Base-by-base conservation (phyloP, 1,284 basidiomycete species). In the Golubevia sp. region DNA sequence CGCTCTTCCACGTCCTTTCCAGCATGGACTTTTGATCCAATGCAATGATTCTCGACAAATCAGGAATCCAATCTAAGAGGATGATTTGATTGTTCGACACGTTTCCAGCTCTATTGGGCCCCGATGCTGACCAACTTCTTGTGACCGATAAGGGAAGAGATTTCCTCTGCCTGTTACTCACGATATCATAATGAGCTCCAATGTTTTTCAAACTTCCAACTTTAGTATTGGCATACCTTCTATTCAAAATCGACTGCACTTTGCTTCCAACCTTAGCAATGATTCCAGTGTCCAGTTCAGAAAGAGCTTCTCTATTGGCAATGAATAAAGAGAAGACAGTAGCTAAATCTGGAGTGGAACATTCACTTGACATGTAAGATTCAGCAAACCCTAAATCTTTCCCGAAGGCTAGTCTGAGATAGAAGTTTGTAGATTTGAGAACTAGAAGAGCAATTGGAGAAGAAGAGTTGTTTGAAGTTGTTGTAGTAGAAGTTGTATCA, bases 161-260 rank as follows among this genome's bases (percentile, higher is more conserved):
- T n/a, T n/a, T n/a, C n/a, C n/a, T n/a, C n/a, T n/a, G n/a, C n/a
- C n/a, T n/a, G 26, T 6, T 30, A 58, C 61, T 54, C 56, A 59
- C 52, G 50, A 77, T 77, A 56, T 77, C 76, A 62, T 77, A 77
- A 56, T 77, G 76, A 2, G 76, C 74, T 20, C 76, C 76, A 49
- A 77, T 77, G 62, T 77, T 77, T 52, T 68, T 65, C 21, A 77
- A 51, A 53, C 67, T 70, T 25, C 76, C 76, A 44, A 68, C 69
- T 34, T 68, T 68, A 30, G 76, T 77, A 64, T 77, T 77, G 27
- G 76, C 76, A 49, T 76, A 76, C 4, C 74, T 65, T 53, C 62
- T 63, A 66, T 77, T 77, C 53, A 77, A 71, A 55, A 73, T 30
- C 4, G 53, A 64, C 49, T 75, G 73, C 0, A 69, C 62, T 20